Conservation (phyloP, 2,329 filamentous ascomycete species). For the Pyrenochaeta sp. region DNA sequence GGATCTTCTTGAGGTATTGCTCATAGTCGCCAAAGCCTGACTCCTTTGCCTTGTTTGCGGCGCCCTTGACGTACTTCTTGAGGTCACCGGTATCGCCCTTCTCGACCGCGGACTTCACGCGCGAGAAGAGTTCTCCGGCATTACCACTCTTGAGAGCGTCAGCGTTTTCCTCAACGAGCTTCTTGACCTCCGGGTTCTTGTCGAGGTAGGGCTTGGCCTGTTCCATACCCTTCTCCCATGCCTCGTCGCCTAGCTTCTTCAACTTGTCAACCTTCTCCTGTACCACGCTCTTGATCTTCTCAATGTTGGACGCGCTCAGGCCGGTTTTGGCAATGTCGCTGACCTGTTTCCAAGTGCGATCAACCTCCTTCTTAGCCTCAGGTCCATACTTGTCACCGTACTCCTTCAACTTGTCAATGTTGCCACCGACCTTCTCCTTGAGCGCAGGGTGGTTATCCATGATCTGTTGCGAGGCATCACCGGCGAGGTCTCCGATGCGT, state of each 20-base stretch:
- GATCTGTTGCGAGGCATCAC: constrained; percentile 69
- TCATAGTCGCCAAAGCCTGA: constrained; percentile 61
- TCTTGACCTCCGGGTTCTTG: constrained; percentile 78
- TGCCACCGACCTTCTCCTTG: constrained; percentile 75
- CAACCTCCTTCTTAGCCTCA: constrained; percentile 78
- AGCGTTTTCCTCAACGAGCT: constrained; percentile 75
- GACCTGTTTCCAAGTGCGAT: constrained; percentile 74
- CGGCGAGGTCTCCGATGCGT: constrained; percentile 68
- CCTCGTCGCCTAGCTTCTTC: constrained; percentile 73
- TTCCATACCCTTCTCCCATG: constrained; percentile 75
- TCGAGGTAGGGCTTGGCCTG: constrained; percentile 76
- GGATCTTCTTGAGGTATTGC: constrained; percentile 72
- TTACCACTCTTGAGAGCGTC: constrained; percentile 74
- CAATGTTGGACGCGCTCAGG: constrained; percentile 64
- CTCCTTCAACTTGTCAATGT: constrained; percentile 73
- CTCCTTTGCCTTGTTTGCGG: constrained; percentile 67
- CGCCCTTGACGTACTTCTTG: constrained; percentile 68
- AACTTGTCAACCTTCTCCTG: constrained; percentile 75
- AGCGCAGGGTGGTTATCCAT: constrained; percentile 77
- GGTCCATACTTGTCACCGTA: constrained; percentile 76
- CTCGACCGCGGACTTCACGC: constrained; percentile 68
- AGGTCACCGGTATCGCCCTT: constrained; percentile 68
- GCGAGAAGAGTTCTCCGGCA: constrained; percentile 68
- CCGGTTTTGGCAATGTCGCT: constrained; percentile 70
- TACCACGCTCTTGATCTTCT: constrained; percentile 66